Percentiles rank a stretch among this genome's conserved stretches.
Conservation (phyloP, 257 asterid genomes). For the Ilex asprella region DNA sequence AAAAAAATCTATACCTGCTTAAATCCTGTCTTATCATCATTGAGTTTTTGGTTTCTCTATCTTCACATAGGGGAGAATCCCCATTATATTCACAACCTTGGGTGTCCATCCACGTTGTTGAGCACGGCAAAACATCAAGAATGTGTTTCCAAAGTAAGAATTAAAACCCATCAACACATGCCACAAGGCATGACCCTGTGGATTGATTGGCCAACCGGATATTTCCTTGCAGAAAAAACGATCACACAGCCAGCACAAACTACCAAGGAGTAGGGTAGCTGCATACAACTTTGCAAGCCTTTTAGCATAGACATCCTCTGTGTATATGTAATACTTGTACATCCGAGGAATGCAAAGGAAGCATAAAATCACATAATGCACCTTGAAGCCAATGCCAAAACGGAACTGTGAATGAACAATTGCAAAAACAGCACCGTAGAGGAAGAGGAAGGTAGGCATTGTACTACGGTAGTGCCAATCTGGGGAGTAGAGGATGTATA, state of each 20-base stretch:
- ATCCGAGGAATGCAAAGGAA: conserved; percentile 16
- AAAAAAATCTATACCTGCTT: neutral
- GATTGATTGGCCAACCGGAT: conserved; percentile 17
- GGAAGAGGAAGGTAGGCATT: conserved; percentile 21
- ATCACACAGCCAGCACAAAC: conserved; percentile 20
- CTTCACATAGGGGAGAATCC: conserved; percentile 17
- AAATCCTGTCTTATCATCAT: neutral
- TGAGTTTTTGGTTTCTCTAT: conserved; percentile 7
- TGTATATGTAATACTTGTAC: conserved; percentile 23
- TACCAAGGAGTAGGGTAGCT: conserved; percentile 13
- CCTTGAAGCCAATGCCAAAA: conserved; percentile 22
- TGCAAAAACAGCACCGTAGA: conserved; percentile 19
- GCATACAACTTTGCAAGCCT: conserved; percentile 13
- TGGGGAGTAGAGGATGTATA: conserved; percentile 17
- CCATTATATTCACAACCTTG: conserved; percentile 6
- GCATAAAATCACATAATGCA: conserved; percentile 17
- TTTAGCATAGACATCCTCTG: conserved; percentile 16
- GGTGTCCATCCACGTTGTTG: conserved; percentile 19
- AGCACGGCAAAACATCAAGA: conserved; percentile 22
- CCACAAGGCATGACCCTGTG: conserved; percentile 24
- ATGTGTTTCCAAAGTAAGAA: conserved; percentile 21
- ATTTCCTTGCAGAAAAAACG: conserved; percentile 14
- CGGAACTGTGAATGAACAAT: conserved; percentile 7
- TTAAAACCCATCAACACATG: conserved; percentile 19
- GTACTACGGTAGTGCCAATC: conserved; percentile 23